Evolutionary conservation across 495 filamentous ascomycete genomes (phyloP), one percentile per base, ranked within the genome.

Genomic region (Jackrogersella minutella): DNA sequence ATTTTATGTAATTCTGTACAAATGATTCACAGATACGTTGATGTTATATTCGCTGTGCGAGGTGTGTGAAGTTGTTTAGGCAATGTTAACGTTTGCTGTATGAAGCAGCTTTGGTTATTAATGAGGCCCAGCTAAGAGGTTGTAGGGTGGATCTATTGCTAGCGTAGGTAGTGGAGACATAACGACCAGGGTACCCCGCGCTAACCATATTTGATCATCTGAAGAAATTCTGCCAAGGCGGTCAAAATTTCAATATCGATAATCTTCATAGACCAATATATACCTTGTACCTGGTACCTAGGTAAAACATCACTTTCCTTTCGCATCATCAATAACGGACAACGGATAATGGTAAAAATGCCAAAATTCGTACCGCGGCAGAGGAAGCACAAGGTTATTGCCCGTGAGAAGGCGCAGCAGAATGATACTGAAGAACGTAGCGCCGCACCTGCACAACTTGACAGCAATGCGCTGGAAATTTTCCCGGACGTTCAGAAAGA

Each of bases 341-440:
- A 30, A 30, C 26, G 26, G 7, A 3, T 3, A 30, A 3, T 33
- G 17, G 58, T 53, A 76, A 69, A 34, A 92, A 93, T 91, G 83
- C 88, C 44, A 62, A 90, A 90, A 77, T 95, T 92, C 68, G 84
- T 89, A 1, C 88, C 91, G 8, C 82, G 91, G 51, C 86, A 92
- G 79, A 87, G 92, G 46, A 96, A 97, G 77, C 92, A 93, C 68
- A 89, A 86, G 59, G 81, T 81, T 5, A 74, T 85, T 16, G 84
- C 83, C n/a, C 82, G 86, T 16, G 62, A 81, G 66, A 79, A 82
- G 65, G 82, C 84, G 46, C 73, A 81, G 49, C 76, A 82, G 36
- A 69, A 73, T 52, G 75, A 39, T 2, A 62, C 66, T 5, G 74
- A 74, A 26, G 69, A 77, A 34, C 73, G 51, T 62, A 72, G 71